Evolutionary conservation across 1,284 basidiomycete species (phyloP), one percentile per base, ranked within the genome.

Genomic region (Ustilago xerochloae): DNA sequence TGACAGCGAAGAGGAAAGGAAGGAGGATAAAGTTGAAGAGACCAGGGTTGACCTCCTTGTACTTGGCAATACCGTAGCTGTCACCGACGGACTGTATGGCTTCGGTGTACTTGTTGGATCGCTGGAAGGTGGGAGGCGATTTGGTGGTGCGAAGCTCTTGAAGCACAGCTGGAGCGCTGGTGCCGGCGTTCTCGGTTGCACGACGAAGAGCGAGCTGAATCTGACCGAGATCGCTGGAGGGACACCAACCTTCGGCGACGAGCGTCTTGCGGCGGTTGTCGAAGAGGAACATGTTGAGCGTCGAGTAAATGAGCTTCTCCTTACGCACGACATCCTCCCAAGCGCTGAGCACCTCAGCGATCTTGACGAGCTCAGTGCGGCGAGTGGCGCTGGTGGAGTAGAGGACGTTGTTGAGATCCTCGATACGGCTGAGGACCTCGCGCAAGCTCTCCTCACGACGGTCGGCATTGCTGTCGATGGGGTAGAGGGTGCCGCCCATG

Each of bases 61-160:
- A 99, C 2, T 90, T 90, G 12, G 94, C 93, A 56, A 93, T 90
- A 81, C 96, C 97, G 84, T 99, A 99, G 58, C 92, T 92, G 86
- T 99, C 96, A 89, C 99, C 97, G 85, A 99, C 95, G 35, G 92
- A 90, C 87, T 99, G 97, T 89, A 96, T 98, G 16, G 92, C 96
- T 84, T 93, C 92, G 5, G 97, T 99, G 84, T 99, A 97, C 86
- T 93, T 95, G 88, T 96, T 96, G 52, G 93, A 96, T 53, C 93
- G 90, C 80, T 93, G 90, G 88, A 92, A 99, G 2, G 97, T 99
- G 1, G 97, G 97, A 10, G 97, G 97, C 12, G 91, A 93, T 87
- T 93, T 94, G 85, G 88, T 90, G 28, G 95, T 97, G 69, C 89
- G 90, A 13, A 98, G 87, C 85, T 96, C 95, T 72, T 96, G 92